Percentiles rank a stretch among this genome's conserved stretches.
Evolutionary conservation across 805 yeast genomes (phyloP).

Genomic region (Starmerella davenportii): DNA sequence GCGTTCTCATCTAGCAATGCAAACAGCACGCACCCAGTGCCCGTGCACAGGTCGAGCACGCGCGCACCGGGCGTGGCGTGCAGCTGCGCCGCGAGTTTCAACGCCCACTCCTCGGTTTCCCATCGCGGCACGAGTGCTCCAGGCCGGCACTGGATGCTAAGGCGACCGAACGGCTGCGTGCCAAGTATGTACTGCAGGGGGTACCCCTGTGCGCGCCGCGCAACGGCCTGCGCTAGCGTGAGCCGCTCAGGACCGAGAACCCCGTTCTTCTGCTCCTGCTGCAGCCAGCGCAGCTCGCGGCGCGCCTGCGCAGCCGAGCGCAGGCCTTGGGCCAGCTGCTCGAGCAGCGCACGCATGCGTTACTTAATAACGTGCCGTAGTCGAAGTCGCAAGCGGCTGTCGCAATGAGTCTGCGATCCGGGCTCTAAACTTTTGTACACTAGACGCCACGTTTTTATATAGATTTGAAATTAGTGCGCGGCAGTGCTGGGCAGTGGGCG

Average conservation of each 20-base stretch:
- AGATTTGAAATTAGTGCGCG: too few relatives aligned
- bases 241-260: neutral
- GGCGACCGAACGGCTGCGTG: slow-evolving; percentile 64
- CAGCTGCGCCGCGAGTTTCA: slow-evolving; percentile 24
- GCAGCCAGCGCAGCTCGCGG: slow-evolving; percentile 38
- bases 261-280: slow-evolving; percentile 32
- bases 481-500: too few relatives aligned
- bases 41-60: slow-evolving; percentile 63
- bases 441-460: too few relatives aligned
- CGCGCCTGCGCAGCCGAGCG: slow-evolving; percentile 3
- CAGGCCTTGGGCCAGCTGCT: slow-evolving; percentile 21
- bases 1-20: slow-evolving; percentile 10
- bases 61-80: slow-evolving; percentile 12
- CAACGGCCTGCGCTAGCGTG: slow-evolving; percentile 37
- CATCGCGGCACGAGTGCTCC: slow-evolving; percentile 77
- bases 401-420: too few relatives aligned
- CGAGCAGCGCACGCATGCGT: neutral
- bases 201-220: slow-evolving; percentile 31
- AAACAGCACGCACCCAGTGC: slow-evolving; percentile 60
- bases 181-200: slow-evolving; percentile 81
- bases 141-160: slow-evolving; percentile 40
- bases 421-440: too few relatives aligned
- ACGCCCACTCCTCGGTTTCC: slow-evolving; percentile 89
- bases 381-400: too few relatives aligned
- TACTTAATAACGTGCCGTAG: neutral